These are phyloP conservation scores for Coriaria nepalensis DNA, from an alignment of 306 rosid species.

Conservation along the genomic window DNA sequence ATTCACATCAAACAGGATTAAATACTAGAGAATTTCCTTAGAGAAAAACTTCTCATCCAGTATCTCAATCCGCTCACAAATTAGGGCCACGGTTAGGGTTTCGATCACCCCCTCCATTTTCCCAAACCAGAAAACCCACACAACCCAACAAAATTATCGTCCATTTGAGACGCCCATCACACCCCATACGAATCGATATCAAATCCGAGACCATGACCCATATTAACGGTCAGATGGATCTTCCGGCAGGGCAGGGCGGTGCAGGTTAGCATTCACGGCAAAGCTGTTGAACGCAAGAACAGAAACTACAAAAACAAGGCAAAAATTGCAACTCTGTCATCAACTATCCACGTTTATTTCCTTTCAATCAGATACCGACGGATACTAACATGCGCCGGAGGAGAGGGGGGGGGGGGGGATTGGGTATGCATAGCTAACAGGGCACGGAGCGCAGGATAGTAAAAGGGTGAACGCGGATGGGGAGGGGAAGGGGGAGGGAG, in stretches of 20 bases:
- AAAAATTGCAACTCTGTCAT: neutral
- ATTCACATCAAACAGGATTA: conserved; percentile 1
- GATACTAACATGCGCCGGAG: conserved; percentile 20
- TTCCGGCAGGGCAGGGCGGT: conserved; percentile 1
- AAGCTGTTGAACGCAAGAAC: neutral
- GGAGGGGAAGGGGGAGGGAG: conserved; percentile 3
- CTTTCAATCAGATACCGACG: neutral
- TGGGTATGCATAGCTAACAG: neutral
- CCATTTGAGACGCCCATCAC: neutral
- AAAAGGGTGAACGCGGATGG: conserved; percentile 21
- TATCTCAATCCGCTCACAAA: conserved; percentile 3
- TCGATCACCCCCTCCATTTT: conserved; percentile 18
- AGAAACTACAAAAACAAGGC: neutral
- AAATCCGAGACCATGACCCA: neutral
- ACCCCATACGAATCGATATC: no score
- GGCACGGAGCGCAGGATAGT: conserved; percentile 7
- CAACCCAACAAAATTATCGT: conserved; percentile 3
- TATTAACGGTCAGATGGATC: neutral
- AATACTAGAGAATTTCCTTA: conserved; percentile 21
- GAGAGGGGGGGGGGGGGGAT: neutral
- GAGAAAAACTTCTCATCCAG: neutral
- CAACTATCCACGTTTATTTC: no score
- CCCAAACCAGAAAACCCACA: conserved; percentile 8
- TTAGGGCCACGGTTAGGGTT: conserved; percentile 5
- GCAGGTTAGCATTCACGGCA: neutral